Conservation (phyloP, 106 monocot genomes). For the Alisma plantagoaquatica region DNA sequence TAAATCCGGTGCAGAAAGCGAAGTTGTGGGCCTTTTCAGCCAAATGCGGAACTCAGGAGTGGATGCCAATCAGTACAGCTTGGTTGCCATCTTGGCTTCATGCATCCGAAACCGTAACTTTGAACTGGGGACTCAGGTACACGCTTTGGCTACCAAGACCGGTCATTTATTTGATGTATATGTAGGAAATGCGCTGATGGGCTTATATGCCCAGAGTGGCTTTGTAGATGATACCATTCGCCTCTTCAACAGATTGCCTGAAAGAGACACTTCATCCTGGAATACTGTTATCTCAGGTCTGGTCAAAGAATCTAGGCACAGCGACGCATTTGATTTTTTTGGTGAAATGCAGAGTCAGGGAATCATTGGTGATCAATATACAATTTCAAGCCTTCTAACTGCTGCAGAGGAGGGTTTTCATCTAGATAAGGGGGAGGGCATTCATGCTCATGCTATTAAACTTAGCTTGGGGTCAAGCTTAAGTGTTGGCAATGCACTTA, state of each 20-base stretch:
- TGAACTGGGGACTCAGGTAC: conserved; percentile 39
- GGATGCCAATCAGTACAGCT: conserved; percentile 37
- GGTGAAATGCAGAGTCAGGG: conserved; percentile 45
- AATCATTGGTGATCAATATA: conserved; percentile 36
- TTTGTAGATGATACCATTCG: conserved; percentile 13
- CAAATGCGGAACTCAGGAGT: conserved; percentile 35
- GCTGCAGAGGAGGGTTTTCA: conserved; percentile 25
- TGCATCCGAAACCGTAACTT: conserved; percentile 36
- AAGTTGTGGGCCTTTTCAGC: conserved; percentile 30
- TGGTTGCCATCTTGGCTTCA: conserved; percentile 47
- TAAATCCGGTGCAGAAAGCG: conserved; percentile 15
- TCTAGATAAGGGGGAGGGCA: conserved; percentile 20
- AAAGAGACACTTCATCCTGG: conserved; percentile 75
- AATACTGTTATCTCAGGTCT: conserved; percentile 56
- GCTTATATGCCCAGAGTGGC: conserved; percentile 36
- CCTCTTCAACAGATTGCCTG: conserved; percentile 42
- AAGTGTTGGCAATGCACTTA: conserved; percentile 67
- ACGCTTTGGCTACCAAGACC: conserved; percentile 44
- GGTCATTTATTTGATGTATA: conserved; percentile 10
- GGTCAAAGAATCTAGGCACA: conserved; percentile 42
- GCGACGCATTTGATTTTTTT: conserved; percentile 46
- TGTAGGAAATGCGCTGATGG: conserved; percentile 64
- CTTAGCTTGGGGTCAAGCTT: conserved; percentile 59
- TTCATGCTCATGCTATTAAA: conserved; percentile 74
- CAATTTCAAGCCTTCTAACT: conserved; percentile 57